These are phyloP conservation scores for Fagopyrum esculentum DNA, from an alignment of 148 eudicot genomes.

Conservation along the genomic window DNA sequence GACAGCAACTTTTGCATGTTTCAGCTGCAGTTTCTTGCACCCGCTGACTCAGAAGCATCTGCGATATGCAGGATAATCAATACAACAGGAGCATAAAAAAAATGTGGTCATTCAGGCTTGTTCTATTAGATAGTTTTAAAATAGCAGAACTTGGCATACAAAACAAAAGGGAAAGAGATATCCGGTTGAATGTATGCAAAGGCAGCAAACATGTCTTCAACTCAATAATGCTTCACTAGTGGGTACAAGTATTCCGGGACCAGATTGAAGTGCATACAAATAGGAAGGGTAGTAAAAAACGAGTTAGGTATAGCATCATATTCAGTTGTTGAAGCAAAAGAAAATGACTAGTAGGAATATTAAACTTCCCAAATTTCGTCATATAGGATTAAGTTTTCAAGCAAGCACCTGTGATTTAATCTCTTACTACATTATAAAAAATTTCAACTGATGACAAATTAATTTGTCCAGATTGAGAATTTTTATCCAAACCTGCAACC, in stretches of 20 bases:
- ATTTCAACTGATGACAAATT: not conserved
- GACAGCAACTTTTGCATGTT: conserved; percentile 90
- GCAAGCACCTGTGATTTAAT: not conserved
- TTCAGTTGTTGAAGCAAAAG: not conserved
- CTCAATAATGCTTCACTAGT: not conserved
- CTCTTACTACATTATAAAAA: not conserved
- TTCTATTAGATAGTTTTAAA: not conserved
- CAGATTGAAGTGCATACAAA: not conserved
- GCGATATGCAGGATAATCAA: conserved; percentile 10
- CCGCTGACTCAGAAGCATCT: conserved; percentile 97
- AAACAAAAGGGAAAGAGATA: not conserved
- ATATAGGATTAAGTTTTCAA: not conserved
- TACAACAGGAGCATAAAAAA: not conserved
- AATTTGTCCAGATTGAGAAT: not conserved
- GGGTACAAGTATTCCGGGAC: not conserved
- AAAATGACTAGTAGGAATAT: not conserved
- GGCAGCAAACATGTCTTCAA: not conserved
- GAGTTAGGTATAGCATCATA: not conserved
- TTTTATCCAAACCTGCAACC: conserved; percentile 78
- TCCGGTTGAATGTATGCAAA: not conserved
- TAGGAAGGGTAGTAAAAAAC: not conserved
- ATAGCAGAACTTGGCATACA: not conserved
- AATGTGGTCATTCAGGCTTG: not conserved
- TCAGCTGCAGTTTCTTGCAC: conserved; percentile 90
- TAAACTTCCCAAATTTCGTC: not conserved